Evolutionary conservation across 331 rosid genomes (phyloP).

Genomic region (Acacia concinna): DNA sequence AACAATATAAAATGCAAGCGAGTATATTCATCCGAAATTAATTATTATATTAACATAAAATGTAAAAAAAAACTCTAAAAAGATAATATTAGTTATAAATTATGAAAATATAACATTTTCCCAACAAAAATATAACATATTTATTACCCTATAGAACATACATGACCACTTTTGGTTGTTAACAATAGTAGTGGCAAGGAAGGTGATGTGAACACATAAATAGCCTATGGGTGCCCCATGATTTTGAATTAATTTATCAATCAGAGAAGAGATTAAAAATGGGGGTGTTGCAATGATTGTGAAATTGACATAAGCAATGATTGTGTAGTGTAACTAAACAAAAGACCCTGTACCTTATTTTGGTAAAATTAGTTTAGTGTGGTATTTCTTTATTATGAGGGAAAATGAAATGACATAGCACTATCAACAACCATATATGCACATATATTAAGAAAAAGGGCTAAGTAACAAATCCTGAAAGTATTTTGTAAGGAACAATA

Average conservation of each 20-base stretch:
- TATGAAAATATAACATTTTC: not conserved
- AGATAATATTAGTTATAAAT: not conserved
- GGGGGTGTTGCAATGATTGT: conserved; percentile 32
- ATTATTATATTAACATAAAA: not conserved
- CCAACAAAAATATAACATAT: not conserved
- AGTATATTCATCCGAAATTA: not conserved
- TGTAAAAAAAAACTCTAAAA: not conserved
- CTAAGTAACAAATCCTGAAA: too few relatives aligned
- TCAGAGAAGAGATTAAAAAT: conserved; percentile 16
- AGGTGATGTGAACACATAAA: not conserved
- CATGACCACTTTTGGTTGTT: not conserved
- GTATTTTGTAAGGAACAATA: too few relatives aligned
- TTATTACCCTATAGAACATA: not conserved
- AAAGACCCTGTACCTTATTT: conserved; percentile 37
- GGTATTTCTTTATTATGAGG: not conserved
- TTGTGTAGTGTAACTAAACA: conserved; percentile 43
- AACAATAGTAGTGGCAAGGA: not conserved
- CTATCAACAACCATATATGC: not conserved
- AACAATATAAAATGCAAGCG: not conserved
- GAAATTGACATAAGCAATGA: conserved; percentile 35
- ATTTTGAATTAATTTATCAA: not conserved
- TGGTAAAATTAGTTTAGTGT: conserved; percentile 20
- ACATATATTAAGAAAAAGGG: too few relatives aligned
- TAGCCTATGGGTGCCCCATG: not conserved
- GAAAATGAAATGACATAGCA: conserved; percentile 9